Base-by-base conservation (phyloP, 2,329 filamentous ascomycete genomes). In the Claviceps sp. region DNA sequence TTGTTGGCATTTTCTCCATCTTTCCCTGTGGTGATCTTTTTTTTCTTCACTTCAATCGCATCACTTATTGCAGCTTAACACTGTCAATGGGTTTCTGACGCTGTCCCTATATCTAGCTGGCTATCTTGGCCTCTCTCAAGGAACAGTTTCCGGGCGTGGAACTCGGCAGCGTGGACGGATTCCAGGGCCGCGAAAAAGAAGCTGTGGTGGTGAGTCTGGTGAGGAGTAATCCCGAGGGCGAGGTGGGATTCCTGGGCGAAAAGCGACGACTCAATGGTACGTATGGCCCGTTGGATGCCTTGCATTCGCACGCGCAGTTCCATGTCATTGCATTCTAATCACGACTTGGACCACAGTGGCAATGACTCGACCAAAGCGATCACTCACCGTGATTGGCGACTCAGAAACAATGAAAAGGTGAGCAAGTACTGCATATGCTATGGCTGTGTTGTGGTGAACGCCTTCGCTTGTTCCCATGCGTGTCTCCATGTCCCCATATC, bases 171-270 rank as follows among this genome's bases (percentile, higher is more conserved):
- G 88, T 98, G 2, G 93, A 98, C 67, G 93, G 91, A 2, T 98
- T 98, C 65, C 93, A 98, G 67, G 93, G 93, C 38, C 81, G 93
- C 17, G 93, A 98, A 68, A 98, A 98, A 68, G 93, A 98, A 67
- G 93, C 88, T 2, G 84, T 98, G 16, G 78, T 98, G 41, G 84
- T 98, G 50, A 95, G 85, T 66, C 77, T 97, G n/a, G 93, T 98
- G 52, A 78, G 93, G 58, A 96, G 90, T 68, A 98, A 98, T 64
- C 59, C 81, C 5, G 80, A 89, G 48, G 81, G 84, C 49, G 89
- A 97, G 65, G 90, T 97, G 14, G 93, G 93, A 10, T 98, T 98
- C 63, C 71, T 98, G 40, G 88, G 82, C 14, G 93, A 98, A 70
- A 95, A 90, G 74, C 79, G 93, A 57, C 78, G 93, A 56, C 71